Evolutionary conservation across 2,329 filamentous ascomycete species (phyloP).

Genomic region (Elsinoe australis): DNA sequence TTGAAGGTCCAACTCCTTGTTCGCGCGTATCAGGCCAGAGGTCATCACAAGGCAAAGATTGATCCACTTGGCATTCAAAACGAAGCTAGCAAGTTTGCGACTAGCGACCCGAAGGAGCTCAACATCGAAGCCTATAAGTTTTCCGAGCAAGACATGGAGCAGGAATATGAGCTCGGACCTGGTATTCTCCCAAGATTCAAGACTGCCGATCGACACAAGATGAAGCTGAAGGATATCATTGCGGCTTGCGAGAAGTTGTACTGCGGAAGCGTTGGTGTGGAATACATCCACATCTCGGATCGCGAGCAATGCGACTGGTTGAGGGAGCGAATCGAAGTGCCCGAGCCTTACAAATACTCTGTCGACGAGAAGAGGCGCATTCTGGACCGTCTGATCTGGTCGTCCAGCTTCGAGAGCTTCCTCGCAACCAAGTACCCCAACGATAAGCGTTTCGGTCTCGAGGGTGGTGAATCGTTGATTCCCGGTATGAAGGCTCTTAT

Average conservation of each 20-base stretch:
- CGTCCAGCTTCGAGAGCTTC: slow-evolving; percentile 94
- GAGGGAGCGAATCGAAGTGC: slow-evolving; percentile 87
- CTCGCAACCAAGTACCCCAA: slow-evolving; percentile 97
- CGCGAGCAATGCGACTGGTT: slow-evolving; percentile 98
- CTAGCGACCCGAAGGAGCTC: slow-evolving; percentile 83
- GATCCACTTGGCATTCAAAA: slow-evolving; percentile 91
- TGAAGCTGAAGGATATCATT: slow-evolving; percentile 93
- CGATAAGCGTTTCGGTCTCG: slow-evolving; percentile 97
- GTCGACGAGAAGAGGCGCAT: slow-evolving; percentile 98
- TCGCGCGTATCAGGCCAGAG: slow-evolving; percentile 93
- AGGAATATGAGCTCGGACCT: slow-evolving; percentile 84
- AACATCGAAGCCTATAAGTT: slow-evolving; percentile 92
- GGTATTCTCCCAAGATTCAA: slow-evolving; percentile 94
- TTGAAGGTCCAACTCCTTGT: slow-evolving; percentile 96
- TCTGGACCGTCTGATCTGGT: slow-evolving; percentile 96
- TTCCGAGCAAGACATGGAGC: slow-evolving; percentile 85
- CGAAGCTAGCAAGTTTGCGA: slow-evolving; percentile 74
- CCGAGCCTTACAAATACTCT: slow-evolving; percentile 91
- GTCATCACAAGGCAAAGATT: slow-evolving; percentile 96
- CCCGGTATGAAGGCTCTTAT: slow-evolving; percentile 99
- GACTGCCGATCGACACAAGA: slow-evolving; percentile 80
- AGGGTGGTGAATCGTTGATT: slow-evolving; percentile 93
- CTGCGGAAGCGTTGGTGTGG: slow-evolving; percentile 92
- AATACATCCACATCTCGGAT: slow-evolving; percentile 98
- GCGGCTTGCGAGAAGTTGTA: slow-evolving; percentile 90